Percentiles rank a stretch among this genome's conserved stretches.
Evolutionary conservation across 306 rosid genomes (phyloP).

Genomic region (Heteromeles arbutifolia): DNA sequence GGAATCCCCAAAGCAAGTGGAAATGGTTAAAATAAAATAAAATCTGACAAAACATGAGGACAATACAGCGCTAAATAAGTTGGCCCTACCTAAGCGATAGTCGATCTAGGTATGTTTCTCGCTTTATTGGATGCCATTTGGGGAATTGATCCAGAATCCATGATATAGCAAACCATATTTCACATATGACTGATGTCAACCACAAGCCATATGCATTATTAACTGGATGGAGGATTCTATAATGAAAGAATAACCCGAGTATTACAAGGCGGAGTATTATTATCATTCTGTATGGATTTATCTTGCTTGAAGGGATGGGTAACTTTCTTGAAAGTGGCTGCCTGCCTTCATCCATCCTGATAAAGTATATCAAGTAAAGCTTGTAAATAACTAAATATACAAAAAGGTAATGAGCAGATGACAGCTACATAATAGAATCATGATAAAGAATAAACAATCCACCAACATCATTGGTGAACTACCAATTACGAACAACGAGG

Average conservation of each 20-base stretch:
- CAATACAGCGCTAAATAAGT: neutral
- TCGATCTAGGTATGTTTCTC: constrained; percentile 98
- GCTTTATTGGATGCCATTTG: constrained; percentile 79
- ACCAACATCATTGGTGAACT: neutral
- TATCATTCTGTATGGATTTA: constrained; percentile 91
- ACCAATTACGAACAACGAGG: neutral
- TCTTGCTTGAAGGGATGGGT: constrained; percentile 87
- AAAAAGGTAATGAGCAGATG: too few relatives aligned
- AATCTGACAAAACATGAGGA: neutral
- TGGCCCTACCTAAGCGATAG: constrained; percentile 64
- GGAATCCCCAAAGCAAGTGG: neutral
- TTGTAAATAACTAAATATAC: neutral
- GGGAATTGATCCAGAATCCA: constrained; percentile 99
- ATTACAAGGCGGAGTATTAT: constrained; percentile 71
- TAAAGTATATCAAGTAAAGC: constrained; percentile 8
- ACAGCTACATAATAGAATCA: neutral
- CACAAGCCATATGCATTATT: constrained; percentile 90
- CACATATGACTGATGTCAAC: constrained; percentile 96
- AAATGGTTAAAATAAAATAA: neutral
- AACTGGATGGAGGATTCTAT: constrained; percentile 92
- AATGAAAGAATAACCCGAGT: constrained; percentile 80
- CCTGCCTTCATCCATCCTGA: constrained; percentile 99
- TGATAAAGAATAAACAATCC: neutral
- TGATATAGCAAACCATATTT: constrained; percentile 94
- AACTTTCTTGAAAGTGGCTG: constrained; percentile 89